A percentile compares a stretch with the other conserved stretches of the same genome.
These are phyloP conservation scores for Fusarium chuoi DNA, from an alignment of 2,329 filamentous ascomycete species.

Conservation along the genomic window DNA sequence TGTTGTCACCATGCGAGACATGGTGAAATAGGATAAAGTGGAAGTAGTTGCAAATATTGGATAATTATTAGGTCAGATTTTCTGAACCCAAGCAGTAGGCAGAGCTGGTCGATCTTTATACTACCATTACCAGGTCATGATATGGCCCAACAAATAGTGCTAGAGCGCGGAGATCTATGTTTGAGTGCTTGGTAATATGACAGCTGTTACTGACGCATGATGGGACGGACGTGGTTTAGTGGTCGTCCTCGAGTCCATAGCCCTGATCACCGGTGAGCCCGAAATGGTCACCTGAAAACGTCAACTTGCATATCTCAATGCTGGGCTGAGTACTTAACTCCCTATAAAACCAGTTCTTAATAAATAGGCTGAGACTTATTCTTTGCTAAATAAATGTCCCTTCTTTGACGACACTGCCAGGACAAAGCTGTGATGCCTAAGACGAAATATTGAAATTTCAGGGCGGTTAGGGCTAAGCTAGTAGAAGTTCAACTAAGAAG, in stretches of 20 bases:
- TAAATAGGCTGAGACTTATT: background rate
- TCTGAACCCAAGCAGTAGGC: too few relatives aligned
- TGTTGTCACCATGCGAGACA: background rate
- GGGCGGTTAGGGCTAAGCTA: background rate
- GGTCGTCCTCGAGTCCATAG: background rate
- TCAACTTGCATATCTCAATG: background rate
- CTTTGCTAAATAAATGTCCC: background rate
- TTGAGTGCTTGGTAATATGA: background rate
- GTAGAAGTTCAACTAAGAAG: too few relatives aligned
- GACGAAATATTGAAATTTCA: background rate
- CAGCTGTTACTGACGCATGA: background rate
- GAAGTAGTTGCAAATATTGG: background rate
- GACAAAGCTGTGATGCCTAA: too few relatives aligned
- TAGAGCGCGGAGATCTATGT: background rate
- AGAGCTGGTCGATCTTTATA: background rate
- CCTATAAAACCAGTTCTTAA: accelerated
- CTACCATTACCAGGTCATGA: background rate
- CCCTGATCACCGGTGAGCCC: background rate
- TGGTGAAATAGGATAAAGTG: background rate
- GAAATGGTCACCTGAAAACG: background rate
- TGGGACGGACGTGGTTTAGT: background rate
- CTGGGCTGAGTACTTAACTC: too few relatives aligned
- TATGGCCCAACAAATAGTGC: background rate
- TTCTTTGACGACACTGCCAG: too few relatives aligned
- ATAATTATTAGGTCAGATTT: background rate